Base-by-base conservation (phyloP, 2,329 filamentous ascomycete species). In the Aspergillus ochraceus region DNA sequence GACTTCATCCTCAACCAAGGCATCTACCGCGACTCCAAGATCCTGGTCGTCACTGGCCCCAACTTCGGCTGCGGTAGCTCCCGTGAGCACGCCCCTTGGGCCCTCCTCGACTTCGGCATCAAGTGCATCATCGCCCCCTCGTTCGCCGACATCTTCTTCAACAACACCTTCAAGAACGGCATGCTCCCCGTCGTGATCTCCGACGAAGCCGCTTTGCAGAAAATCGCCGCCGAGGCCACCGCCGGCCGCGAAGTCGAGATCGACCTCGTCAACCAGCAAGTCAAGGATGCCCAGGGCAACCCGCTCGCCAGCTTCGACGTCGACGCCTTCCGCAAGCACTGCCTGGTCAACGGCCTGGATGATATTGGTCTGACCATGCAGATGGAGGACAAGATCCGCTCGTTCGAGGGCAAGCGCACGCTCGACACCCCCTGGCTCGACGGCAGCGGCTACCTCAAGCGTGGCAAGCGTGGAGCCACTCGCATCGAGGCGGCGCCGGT, bases 141-240 rank as follows among this genome's bases (percentile, higher is more conserved):
- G 1, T 91, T 86, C 67, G 90, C 90, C 60, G 92, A 96, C 73
- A 99, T 99, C 77, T 97, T 97, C 87, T 96, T 94, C 86, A 97
- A 97, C 86, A 99, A 99, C 83, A 95, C 90, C n/a, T 98, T 97
- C 86, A 98, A 99, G 85, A 99, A 99, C 81, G 94, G 94, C 81
- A 98, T 98, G 95, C 83, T 98, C 64, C 93, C 94, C 52, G 87
- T 98, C 62, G 79, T 84, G 60, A 90, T 98, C 72, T 80, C 84
- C 32, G 87, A 94, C 75, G 78, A 86, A 65, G 81, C 79, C 1
- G 83, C 85, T 32, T 80, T 97, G 4, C 83, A 90, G 49, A 83
- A 83, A 62, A 88, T 98, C 64, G 88, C 90, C 42, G 86, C 82
- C 26, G 91, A 96, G 77, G 93, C 93, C 36, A 83, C 83, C 42